Evolutionary conservation across 129 eudicot species (phyloP).

Genomic region (Glebionis coronaria): DNA sequence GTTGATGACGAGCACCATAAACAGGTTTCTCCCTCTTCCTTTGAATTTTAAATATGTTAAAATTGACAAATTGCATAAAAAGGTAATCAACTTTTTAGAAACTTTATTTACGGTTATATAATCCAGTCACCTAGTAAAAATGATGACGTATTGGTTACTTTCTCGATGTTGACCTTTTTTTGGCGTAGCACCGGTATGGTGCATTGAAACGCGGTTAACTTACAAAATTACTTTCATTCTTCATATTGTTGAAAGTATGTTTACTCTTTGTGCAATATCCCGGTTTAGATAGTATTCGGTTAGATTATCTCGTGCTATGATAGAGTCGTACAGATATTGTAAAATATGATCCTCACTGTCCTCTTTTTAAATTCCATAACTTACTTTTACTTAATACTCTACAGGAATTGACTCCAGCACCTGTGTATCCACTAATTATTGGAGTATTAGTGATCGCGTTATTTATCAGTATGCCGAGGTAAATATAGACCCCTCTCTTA

Average conservation of each 20-base stretch:
- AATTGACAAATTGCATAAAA: neutral
- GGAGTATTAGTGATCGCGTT: conserved; percentile 75
- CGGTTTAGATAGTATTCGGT: neutral
- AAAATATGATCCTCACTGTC: neutral
- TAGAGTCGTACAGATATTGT: neutral
- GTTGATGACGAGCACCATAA: conserved; percentile 68
- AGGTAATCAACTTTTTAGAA: no score
- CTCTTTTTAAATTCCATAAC: neutral
- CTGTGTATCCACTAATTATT: conserved; percentile 76
- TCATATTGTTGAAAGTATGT: neutral
- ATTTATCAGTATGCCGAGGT: conserved; percentile 91
- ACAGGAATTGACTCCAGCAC: conserved; percentile 94
- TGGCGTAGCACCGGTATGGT: neutral
- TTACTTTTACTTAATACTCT: neutral
- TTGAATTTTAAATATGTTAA: neutral
- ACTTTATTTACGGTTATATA: neutral
- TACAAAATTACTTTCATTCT: neutral
- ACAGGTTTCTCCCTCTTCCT: conserved; percentile 49
- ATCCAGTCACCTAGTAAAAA: neutral
- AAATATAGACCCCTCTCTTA: neutral
- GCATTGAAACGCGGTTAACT: neutral
- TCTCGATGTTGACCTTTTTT: neutral
- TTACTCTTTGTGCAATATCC: neutral
- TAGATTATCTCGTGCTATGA: conserved; percentile 5
- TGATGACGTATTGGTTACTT: neutral